Percentiles rank a stretch among this genome's conserved stretches.
phyloP scores from a whole-genome alignment of 306 rosid genomes.

The Crotalaria pallida region DNA sequence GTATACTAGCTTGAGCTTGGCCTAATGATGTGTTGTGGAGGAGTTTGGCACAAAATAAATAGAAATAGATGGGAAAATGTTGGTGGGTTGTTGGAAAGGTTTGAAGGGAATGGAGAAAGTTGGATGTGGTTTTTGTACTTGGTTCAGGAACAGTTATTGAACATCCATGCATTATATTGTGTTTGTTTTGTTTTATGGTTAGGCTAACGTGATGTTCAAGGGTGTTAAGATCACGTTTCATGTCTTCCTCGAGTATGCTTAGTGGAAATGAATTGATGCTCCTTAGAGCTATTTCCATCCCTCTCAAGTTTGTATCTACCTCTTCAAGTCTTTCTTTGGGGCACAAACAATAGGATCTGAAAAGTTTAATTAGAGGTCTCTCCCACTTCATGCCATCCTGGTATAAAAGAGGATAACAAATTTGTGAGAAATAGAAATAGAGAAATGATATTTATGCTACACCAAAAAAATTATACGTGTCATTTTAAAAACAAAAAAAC shows the following conservation, averaged over 20 bases:
- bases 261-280: conserved; percentile 39
- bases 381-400: conserved; percentile 64
- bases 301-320: conserved; percentile 33
- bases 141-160: conserved; percentile 45
- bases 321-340: conserved; percentile 30
- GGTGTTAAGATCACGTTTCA: conserved; percentile 27
- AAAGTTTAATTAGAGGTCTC: conserved; percentile 24
- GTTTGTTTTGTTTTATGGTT: conserved; percentile 13
- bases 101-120: conserved; percentile 33
- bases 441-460: no score
- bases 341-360: conserved; percentile 1
- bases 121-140: conserved; percentile 1
- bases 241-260: conserved; percentile 17
- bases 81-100: conserved; percentile 32
- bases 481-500: no score
- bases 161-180: background rate
- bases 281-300: conserved; percentile 57
- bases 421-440: no score
- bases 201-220: conserved; percentile 27
- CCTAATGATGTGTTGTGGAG: conserved; percentile 19
- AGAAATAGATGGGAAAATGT: conserved; percentile 50
- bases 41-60: conserved; percentile 44
- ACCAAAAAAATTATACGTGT: no score
- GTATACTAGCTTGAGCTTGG: background rate
- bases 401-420: background rate